Base-by-base conservation (phyloP, 1,139 yeast species). In the Casaregolazyma lundiana region DNA sequence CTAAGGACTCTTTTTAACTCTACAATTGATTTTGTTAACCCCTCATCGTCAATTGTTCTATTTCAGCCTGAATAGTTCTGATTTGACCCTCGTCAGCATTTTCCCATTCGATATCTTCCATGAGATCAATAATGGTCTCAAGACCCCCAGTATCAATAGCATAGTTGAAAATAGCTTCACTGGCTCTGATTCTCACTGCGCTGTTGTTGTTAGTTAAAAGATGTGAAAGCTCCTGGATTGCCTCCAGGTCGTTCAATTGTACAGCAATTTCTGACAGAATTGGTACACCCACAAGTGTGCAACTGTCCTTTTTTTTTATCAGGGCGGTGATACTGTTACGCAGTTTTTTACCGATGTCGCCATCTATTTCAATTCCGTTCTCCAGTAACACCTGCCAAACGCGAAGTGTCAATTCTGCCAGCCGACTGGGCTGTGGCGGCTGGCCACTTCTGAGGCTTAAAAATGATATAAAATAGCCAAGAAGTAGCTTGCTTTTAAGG, bases 101-200 rank as follows among this genome's bases (percentile, higher is more conserved):
- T 41, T 24, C 35, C 54, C 55, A 53, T 32, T 53, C 56, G 9
- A 45, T 41, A 6, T 48, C 50, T 36, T 50, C 53, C 38, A 53
- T 40, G 6, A 44, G 8, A 37, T 43, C 41, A 41, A 21, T 21
- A 38, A 35, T 15, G 19, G 40, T 37, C 4, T 41, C 40, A 2
- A 38, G 41, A 7, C 35, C 44, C 5, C 26, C 44, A 6, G 24
- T 15, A 18, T 47, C 38, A 17, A 41, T 18, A 18, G 46, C 35
- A 7, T 38, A 43, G 6, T 35, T 38, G 37, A 49, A 55, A 16
- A 58, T 49, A 15, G 55, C 56, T 34, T 58, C 65, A 1, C 61
- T 55, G 2, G 62, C 62, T 20, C 51, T 36, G 17, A 50, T 53
- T 24, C 64, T 50, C 4, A 59, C 56, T n/a, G 45, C 46, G 16